Conservation (phyloP, 768 basidiomycete genomes). For the Collybiopsis luxurians region DNA sequence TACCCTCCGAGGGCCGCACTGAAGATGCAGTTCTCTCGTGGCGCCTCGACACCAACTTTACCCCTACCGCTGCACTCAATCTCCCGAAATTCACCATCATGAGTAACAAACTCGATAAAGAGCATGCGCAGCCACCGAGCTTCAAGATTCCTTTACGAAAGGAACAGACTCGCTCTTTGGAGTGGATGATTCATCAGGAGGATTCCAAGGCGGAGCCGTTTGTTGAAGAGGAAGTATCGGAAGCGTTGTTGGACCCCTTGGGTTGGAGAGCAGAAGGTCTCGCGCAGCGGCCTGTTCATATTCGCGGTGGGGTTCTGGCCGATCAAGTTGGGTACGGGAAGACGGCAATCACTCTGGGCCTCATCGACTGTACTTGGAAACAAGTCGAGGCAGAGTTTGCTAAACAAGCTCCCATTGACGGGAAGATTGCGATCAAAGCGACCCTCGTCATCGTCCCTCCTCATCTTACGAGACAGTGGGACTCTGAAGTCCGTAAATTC, state of each 20-base stretch:
- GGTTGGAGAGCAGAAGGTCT: constrained; percentile 96
- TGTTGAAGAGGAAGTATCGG: constrained; percentile 91
- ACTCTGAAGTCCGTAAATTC: constrained; percentile 83
- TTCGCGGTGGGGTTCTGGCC: constrained; percentile 90
- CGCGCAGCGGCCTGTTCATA: constrained; percentile 68
- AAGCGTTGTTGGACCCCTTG: constrained; percentile 80
- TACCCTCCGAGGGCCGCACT: constrained; percentile 57
- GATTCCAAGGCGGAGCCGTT: constrained; percentile 62
- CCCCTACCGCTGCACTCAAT: constrained; percentile 55
- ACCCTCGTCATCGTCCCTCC: constrained; percentile 87
- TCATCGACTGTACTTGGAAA: constrained; percentile 72
- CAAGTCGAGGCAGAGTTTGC: constrained; percentile 57
- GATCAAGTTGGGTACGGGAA: constrained; percentile 98
- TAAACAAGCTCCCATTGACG: constrained; percentile 43
- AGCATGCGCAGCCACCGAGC: constrained; percentile 74
- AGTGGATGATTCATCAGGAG: constrained; percentile 92
- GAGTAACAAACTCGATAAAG: constrained; percentile 73
- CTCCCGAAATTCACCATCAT: constrained; percentile 65
- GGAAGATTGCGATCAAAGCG: constrained; percentile 76
- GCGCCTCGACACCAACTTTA: constrained; percentile 79
- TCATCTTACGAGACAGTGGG: constrained; percentile 90
- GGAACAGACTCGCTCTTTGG: constrained; percentile 87
- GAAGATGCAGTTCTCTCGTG: constrained; percentile 61
- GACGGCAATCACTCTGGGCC: constrained; percentile 89
- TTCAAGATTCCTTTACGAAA: constrained; percentile 73